These are phyloP conservation scores for Tricholoma saponaceum DNA, from an alignment of 768 basidiomycete genomes.

Conservation along the genomic window DNA sequence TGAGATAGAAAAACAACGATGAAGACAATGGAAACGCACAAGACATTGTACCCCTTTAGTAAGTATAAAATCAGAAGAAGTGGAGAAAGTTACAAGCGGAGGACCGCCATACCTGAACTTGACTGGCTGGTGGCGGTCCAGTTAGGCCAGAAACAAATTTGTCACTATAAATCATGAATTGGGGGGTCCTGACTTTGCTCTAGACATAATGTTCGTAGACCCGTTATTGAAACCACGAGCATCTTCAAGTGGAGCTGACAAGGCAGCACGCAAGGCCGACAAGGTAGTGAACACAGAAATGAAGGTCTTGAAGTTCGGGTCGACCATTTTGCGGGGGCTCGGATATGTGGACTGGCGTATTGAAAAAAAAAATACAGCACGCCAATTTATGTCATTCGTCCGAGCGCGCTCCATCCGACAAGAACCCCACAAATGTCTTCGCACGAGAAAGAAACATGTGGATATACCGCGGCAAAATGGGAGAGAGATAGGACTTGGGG, in stretches of 20 bases:
- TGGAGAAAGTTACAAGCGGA: not conserved
- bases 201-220: not conserved
- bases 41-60: conserved; percentile 6
- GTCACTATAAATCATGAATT: conserved; percentile 6
- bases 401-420: not conserved
- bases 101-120: not conserved
- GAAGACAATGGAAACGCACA: not conserved
- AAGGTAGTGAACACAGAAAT: not conserved
- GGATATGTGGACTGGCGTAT: not conserved
- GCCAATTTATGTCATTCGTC: not conserved
- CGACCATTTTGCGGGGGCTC: conserved; percentile 11
- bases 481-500: not conserved
- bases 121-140: conserved; percentile 3
- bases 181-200: conserved; percentile 1
- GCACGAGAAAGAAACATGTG: not conserved
- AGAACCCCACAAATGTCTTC: not conserved
- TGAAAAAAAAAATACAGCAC: not conserved
- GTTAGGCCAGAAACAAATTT: conserved; percentile 3
- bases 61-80: not conserved
- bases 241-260: conserved; percentile 1
- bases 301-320: not conserved
- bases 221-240: not conserved
- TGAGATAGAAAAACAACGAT: not conserved
- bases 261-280: not conserved
- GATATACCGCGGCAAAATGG: not conserved